Percentiles rank a stretch among this genome's conserved stretches.
Evolutionary conservation across 805 yeast species (phyloP).

Genomic region (Metschnikowia borealis): DNA sequence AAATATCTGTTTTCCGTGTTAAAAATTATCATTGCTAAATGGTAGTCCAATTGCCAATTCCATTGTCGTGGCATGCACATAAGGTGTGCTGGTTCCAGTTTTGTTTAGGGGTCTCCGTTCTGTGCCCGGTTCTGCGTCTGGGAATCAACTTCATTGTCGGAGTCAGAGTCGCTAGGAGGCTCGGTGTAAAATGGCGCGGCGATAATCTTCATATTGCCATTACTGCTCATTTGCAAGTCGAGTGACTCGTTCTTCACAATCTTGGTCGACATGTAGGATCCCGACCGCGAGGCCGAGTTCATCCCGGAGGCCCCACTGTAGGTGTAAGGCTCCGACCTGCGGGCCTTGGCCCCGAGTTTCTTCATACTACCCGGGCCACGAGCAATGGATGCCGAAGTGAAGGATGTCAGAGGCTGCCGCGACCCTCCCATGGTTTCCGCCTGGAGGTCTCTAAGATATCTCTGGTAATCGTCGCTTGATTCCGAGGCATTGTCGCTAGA

Average conservation of each 20-base stretch:
- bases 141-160: neutral
- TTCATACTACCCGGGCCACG: constrained; percentile 14
- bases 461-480: constrained; percentile 18
- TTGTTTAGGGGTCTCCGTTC: no score
- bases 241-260: constrained; percentile 10
- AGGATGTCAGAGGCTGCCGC: constrained; percentile 16
- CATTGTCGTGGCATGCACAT: no score
- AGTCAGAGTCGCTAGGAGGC: constrained; percentile 36
- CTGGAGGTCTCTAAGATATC: constrained; percentile 16
- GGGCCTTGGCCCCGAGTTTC: constrained; percentile 5
- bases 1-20: no score
- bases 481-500: constrained; percentile 4
- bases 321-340: constrained; percentile 2
- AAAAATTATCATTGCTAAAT: no score
- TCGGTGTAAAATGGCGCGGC: constrained; percentile 37
- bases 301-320: constrained; percentile 5
- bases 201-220: constrained; percentile 25
- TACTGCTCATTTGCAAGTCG: constrained; percentile 8
- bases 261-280: constrained; percentile 12
- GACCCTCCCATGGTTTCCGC: constrained; percentile 12
- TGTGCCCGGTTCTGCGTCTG: no score
- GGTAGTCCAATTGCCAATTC: no score
- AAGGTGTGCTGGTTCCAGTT: no score
- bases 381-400: constrained; percentile 14
- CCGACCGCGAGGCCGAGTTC: constrained; percentile 4